These are phyloP conservation scores for Sugiyamaella americana DNA, from an alignment of 805 yeast species.

Conservation along the genomic window DNA sequence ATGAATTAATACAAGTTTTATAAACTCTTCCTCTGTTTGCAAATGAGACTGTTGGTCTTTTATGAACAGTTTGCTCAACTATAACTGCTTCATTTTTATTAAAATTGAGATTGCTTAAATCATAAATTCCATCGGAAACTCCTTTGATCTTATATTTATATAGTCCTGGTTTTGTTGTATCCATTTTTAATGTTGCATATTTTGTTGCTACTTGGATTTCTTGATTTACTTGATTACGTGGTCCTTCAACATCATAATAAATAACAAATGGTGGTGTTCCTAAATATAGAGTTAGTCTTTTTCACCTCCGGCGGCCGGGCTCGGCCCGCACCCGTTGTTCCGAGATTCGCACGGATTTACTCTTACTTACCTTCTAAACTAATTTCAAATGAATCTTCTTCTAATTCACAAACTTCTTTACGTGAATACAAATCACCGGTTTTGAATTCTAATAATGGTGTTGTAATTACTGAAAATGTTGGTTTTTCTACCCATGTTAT, in stretches of 20 bases:
- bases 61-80: conserved; percentile 48
- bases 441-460: conserved; percentile 22
- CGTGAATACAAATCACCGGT: conserved; percentile 30
- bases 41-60: conserved; percentile 57
- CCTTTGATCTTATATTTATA: conserved; percentile 56
- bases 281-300: neutral
- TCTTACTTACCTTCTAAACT: conserved; percentile 36
- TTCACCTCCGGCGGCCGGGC: no score
- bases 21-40: conserved; percentile 41
- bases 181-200: conserved; percentile 43
- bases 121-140: conserved; percentile 57
- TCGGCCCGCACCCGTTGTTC: no score
- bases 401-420: conserved; percentile 43
- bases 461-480: conserved; percentile 32
- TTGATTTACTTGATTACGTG: conserved; percentile 13
- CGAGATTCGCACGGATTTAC: neutral
- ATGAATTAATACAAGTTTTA: conserved; percentile 44
- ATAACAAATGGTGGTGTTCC: conserved; percentile 58
- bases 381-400: conserved; percentile 45
- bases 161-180: conserved; percentile 46
- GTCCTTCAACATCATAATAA: conserved; percentile 43
- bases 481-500: conserved; percentile 46
- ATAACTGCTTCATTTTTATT: conserved; percentile 29
- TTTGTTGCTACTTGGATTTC: conserved; percentile 47
- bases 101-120: conserved; percentile 39